These are phyloP conservation scores for Paramecium caudatum DNA, from an alignment of 73 alveolate species.

Conservation along the genomic window DNA sequence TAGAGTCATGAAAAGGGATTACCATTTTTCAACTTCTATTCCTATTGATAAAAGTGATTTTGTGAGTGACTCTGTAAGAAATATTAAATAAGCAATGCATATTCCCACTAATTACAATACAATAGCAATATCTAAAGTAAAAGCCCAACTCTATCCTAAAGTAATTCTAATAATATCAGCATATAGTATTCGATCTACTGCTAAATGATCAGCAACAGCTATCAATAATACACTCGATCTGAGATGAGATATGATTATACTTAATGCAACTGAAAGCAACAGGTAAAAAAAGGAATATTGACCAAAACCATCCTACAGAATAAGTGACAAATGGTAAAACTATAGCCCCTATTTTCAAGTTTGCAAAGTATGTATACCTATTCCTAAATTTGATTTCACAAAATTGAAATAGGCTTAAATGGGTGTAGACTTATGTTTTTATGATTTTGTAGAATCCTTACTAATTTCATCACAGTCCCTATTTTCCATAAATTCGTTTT, in stretches of 20 bases:
- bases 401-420: conserved; percentile 57
- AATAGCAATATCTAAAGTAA: conserved; percentile 2
- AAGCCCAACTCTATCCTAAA: conserved; percentile 40
- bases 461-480: conserved; percentile 13
- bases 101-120: conserved; percentile 35
- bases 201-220: conserved; percentile 60
- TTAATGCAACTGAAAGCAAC: conserved; percentile 24
- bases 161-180: conserved; percentile 47
- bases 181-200: conserved; percentile 39
- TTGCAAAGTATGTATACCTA: conserved; percentile 10
- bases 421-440: conserved; percentile 50
- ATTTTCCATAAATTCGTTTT: conserved; percentile 48
- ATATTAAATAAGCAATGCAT: conserved; percentile 66
- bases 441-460: conserved; percentile 9
- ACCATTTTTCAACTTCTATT: conserved; percentile 4
- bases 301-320: conserved; percentile 68
- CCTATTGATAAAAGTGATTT: neutral
- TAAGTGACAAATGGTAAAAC: conserved; percentile 55
- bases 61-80: conserved; percentile 3
- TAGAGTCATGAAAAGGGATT: neutral
- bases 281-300: conserved; percentile 45
- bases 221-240: conserved; percentile 55
- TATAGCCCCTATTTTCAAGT: conserved; percentile 19
- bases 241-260: neutral
- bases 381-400: conserved; percentile 27